Evolutionary conservation across 768 basidiomycete species (phyloP).

Genomic region (Tephrocybe sp.): DNA sequence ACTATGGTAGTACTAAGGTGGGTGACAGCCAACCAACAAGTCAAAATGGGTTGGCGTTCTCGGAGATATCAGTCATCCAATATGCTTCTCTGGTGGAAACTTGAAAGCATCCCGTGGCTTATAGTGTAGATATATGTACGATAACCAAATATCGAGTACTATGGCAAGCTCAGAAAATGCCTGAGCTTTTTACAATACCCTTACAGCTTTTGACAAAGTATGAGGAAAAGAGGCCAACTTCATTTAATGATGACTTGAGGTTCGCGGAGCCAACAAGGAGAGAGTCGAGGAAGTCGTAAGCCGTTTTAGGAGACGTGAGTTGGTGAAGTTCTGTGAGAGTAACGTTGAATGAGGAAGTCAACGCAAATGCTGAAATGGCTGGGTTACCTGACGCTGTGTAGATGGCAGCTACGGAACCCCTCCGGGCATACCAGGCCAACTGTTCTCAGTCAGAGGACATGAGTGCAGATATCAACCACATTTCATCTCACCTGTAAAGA

Average conservation of each 20-base stretch:
- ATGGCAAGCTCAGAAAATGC: slow-evolving; percentile 51
- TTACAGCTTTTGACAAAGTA: slow-evolving; percentile 72
- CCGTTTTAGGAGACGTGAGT: slow-evolving; percentile 71
- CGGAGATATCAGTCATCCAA: not conserved
- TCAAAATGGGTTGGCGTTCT: not conserved
- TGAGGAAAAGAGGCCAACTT: slow-evolving; percentile 52
- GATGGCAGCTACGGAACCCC: slow-evolving; percentile 63
- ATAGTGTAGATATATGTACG: too few species aligned
- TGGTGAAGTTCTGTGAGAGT: slow-evolving; percentile 70
- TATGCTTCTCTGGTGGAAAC: too few species aligned
- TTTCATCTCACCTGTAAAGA: slow-evolving; percentile 55
- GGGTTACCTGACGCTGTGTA: slow-evolving; percentile 69
- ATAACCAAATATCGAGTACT: too few species aligned
- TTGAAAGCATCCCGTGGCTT: too few species aligned
- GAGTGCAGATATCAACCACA: not conserved
- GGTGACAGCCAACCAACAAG: not conserved
- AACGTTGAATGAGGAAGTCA: not conserved
- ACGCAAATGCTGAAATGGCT: not conserved
- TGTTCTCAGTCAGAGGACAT: slow-evolving; percentile 24
- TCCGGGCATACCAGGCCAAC: slow-evolving; percentile 73
- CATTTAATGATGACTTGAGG: slow-evolving; percentile 47
- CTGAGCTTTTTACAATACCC: slow-evolving; percentile 70
- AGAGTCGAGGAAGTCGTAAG: slow-evolving; percentile 62
- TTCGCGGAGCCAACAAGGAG: slow-evolving; percentile 52
- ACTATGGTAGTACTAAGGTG: not conserved